phyloP scores from a whole-genome alignment of 2,329 filamentous ascomycete species.

The Phyllosticta paracitricarpa region DNA sequence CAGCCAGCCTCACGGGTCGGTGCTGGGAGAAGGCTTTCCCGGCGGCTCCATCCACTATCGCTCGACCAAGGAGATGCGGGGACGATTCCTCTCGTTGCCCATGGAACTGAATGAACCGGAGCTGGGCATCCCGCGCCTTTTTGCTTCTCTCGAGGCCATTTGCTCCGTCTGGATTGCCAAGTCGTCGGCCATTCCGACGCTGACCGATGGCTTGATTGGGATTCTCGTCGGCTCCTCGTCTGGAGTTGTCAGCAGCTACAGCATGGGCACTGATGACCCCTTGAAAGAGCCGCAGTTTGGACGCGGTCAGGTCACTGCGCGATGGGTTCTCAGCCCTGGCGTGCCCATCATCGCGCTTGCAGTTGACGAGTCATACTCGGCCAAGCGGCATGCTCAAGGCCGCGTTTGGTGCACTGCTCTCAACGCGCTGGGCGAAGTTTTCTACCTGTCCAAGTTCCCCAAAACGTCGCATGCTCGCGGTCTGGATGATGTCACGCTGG shows the following conservation, averaged over 20 bases:
- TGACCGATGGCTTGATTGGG: slow-evolving; percentile 69
- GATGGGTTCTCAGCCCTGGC: slow-evolving; percentile 84
- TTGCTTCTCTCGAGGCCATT: slow-evolving; percentile 58
- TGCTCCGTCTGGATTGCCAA: slow-evolving; percentile 87
- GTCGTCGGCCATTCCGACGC: slow-evolving; percentile 56
- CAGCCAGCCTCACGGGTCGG: slow-evolving; percentile 72
- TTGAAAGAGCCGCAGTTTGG: slow-evolving; percentile 53
- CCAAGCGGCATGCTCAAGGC: slow-evolving; percentile 56
- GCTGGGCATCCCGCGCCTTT: slow-evolving; percentile 67
- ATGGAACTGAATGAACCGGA: slow-evolving; percentile 51
- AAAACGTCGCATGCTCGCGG: slow-evolving; percentile 42
- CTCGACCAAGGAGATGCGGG: slow-evolving; percentile 61
- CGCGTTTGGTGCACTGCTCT: slow-evolving; percentile 87
- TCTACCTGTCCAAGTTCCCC: slow-evolving; percentile 67
- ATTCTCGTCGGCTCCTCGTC: slow-evolving; percentile 76
- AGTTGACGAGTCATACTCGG: slow-evolving; percentile 73
- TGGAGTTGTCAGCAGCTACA: slow-evolving; percentile 74
- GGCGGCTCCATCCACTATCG: slow-evolving; percentile 75
- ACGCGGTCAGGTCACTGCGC: slow-evolving; percentile 69
- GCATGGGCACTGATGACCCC: slow-evolving; percentile 50
- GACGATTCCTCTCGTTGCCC: slow-evolving; percentile 60
- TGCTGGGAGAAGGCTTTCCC: slow-evolving; percentile 78
- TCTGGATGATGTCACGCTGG: slow-evolving; percentile 39
- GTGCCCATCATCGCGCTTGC: slow-evolving; percentile 80
- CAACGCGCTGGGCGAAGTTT: slow-evolving; percentile 88